Evolutionary conservation across 2,329 filamentous ascomycete species (phyloP).

Genomic region (Ascochyta clinopodiicola): DNA sequence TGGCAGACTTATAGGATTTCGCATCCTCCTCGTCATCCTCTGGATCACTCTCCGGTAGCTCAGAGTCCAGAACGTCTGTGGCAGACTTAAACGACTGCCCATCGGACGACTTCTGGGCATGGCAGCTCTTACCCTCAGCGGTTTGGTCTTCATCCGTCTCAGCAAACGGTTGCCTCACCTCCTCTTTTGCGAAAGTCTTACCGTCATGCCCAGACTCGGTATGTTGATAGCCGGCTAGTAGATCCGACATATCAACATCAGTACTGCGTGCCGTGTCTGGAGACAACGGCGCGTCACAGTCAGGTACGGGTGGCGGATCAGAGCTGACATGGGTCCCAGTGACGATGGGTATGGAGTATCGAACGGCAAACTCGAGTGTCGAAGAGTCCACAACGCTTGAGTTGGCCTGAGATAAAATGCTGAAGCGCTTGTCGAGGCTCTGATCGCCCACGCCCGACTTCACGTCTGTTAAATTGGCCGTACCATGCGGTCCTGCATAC

Average conservation of each 20-base stretch:
- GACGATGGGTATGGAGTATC: conserved; percentile 39
- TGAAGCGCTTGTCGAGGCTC: conserved; percentile 22
- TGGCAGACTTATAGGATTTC: conserved; percentile 24
- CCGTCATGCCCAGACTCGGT: conserved; percentile 32
- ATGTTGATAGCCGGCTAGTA: conserved; percentile 41
- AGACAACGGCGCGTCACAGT: conserved; percentile 7
- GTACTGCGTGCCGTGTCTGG: conserved; percentile 26
- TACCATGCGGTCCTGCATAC: background rate
- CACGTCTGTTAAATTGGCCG: background rate
- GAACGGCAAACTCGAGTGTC: conserved; percentile 40
- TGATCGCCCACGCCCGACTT: background rate
- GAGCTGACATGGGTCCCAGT: conserved; percentile 18
- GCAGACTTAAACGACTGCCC: conserved; percentile 46
- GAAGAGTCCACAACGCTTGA: conserved; percentile 40
- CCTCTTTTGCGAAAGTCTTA: conserved; percentile 23
- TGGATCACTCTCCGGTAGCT: background rate
- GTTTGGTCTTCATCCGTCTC: background rate
- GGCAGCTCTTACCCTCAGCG: conserved; percentile 25
- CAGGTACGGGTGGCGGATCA: conserved; percentile 9
- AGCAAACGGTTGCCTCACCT: conserved; percentile 3
- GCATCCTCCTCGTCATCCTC: conserved; percentile 11
- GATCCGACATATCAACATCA: conserved; percentile 43
- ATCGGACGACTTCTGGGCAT: conserved; percentile 40
- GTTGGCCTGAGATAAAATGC: conserved; percentile 34
- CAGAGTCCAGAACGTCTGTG: conserved; percentile 27